These are phyloP conservation scores for Lophium mytilinum DNA, from an alignment of 495 filamentous ascomycete genomes.

Conservation along the genomic window DNA sequence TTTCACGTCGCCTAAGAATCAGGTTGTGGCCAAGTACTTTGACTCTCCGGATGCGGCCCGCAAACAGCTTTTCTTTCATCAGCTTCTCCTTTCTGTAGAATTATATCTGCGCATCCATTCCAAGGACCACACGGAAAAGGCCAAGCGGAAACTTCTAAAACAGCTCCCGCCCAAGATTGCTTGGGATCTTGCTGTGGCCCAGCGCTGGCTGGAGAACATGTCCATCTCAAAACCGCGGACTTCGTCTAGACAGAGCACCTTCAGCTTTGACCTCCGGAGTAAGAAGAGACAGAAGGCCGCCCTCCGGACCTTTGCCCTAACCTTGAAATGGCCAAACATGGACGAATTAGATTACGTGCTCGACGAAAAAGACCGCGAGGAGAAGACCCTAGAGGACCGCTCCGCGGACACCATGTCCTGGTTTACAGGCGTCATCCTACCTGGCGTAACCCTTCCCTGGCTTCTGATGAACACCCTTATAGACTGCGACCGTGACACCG, in stretches of 20 bases:
- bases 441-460: constrained; percentile 60
- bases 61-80: constrained; percentile 58
- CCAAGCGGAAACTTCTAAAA: constrained; percentile 47
- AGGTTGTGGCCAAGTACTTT: constrained; percentile 58
- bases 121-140: constrained; percentile 41
- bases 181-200: constrained; percentile 60
- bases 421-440: constrained; percentile 61
- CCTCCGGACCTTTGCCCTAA: constrained; percentile 55
- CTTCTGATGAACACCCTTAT: constrained; percentile 65
- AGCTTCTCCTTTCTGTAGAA: constrained; percentile 60
- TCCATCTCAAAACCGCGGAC: constrained; percentile 45
- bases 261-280: constrained; percentile 46
- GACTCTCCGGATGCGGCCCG: constrained; percentile 41
- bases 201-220: constrained; percentile 60
- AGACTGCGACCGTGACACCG: constrained; percentile 57
- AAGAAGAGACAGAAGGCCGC: constrained; percentile 58
- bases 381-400: constrained; percentile 47
- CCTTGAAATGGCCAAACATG: constrained; percentile 68
- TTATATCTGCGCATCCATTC: constrained; percentile 55
- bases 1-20: constrained; percentile 54
- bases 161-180: constrained; percentile 58
- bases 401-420: constrained; percentile 62
- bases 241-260: constrained; percentile 37
- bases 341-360: constrained; percentile 50
- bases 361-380: constrained; percentile 46